These are phyloP conservation scores for Musa schizocarpa DNA, from an alignment of 176 grass and related monocot species.

Conservation along the genomic window DNA sequence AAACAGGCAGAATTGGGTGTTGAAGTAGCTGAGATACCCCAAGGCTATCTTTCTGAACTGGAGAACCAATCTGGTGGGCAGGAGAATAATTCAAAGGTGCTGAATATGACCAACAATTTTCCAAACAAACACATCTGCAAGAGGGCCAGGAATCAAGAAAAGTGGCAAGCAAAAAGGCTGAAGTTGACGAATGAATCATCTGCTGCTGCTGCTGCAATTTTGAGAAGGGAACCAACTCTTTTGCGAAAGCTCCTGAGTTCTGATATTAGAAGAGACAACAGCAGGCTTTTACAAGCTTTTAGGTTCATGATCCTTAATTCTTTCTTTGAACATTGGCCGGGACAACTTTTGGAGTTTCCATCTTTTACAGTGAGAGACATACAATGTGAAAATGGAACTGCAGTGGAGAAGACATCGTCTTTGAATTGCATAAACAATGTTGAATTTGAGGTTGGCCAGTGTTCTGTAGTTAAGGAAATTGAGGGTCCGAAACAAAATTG, in stretches of 20 bases:
- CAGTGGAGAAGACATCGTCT: constrained; percentile 2
- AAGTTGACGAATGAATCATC: constrained; percentile 21
- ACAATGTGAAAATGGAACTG: constrained; percentile 26
- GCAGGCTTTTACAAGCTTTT: constrained; percentile 52
- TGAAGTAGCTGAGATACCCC: constrained; percentile 74
- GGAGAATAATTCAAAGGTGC: constrained; percentile 26
- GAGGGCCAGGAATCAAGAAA: constrained; percentile 27
- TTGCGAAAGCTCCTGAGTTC: constrained; percentile 72
- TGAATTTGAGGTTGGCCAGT: constrained; percentile 13
- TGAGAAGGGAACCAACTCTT: constrained; percentile 56
- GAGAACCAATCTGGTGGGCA: constrained; percentile 27
- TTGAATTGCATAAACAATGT: constrained; percentile 19
- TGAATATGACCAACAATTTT: constrained; percentile 19
- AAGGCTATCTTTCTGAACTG: constrained; percentile 52
- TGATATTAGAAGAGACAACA: constrained; percentile 79
- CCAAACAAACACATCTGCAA: constrained; percentile 49
- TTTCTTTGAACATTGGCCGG: constrained; percentile 57
- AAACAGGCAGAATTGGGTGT: constrained; percentile 83
- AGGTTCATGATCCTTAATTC: constrained; percentile 74
- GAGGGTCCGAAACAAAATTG: constrained; percentile 7
- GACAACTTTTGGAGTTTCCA: constrained; percentile 53
- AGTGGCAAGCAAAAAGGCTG: constrained; percentile 31
- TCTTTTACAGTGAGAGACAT: constrained; percentile 44
- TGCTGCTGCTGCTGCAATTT: constrained; percentile 1
- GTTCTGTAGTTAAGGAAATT: constrained; percentile 13